Evolutionary conservation across 179 eudicot species (phyloP).

Genomic region (Corrigiola litoralis): DNA sequence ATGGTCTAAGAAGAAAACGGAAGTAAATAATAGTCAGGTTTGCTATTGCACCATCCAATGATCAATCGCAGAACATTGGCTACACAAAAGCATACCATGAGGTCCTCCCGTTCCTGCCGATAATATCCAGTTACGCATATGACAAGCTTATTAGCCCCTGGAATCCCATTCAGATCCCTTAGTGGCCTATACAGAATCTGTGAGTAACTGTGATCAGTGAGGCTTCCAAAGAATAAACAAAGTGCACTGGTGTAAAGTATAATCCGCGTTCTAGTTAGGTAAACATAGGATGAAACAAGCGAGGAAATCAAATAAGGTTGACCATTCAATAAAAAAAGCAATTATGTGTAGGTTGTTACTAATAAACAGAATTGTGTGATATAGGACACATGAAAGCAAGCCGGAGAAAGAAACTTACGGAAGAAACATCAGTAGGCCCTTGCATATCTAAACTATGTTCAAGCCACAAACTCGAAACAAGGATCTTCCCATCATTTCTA

Average conservation of each 20-base stretch:
- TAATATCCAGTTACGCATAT: constrained; percentile 90
- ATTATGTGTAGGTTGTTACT: neutral
- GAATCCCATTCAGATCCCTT: constrained; percentile 68
- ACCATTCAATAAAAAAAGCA: neutral
- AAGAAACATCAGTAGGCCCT: constrained; percentile 36
- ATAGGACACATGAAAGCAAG: neutral
- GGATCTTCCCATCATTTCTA: constrained; percentile 54
- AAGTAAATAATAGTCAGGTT: neutral
- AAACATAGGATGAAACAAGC: neutral
- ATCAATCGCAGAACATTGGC: neutral
- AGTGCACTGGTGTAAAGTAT: neutral
- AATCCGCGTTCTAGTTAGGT: neutral
- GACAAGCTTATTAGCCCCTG: constrained; percentile 61
- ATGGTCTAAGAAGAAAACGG: constrained; percentile 38
- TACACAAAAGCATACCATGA: constrained; percentile 50
- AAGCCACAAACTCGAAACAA: constrained; percentile 70
- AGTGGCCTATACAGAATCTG: constrained; percentile 78
- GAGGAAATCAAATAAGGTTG: neutral
- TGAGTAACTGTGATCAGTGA: constrained; percentile 5
- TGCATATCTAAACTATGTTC: constrained; percentile 57
- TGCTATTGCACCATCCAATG: constrained; percentile 1
- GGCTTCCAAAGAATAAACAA: neutral
- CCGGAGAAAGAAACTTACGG: constrained; percentile 40
- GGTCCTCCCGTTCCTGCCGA: constrained; percentile 62
- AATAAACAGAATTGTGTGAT: neutral